phyloP scores from a whole-genome alignment of 2,329 filamentous ascomycete species.

The Talaromyces marneffei region DNA sequence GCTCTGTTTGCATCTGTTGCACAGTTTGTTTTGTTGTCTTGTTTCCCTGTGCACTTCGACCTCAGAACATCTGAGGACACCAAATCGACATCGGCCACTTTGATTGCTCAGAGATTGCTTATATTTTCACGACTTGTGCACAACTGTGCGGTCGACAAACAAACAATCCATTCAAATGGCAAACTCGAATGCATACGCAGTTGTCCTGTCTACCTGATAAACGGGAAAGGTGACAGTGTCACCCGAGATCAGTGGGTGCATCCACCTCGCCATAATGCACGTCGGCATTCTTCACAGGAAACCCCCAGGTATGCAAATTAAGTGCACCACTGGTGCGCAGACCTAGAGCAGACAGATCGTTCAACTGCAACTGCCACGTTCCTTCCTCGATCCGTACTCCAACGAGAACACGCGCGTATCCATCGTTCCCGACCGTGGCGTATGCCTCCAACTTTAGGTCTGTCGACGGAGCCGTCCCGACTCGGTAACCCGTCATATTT shows the following conservation, averaged over 20 bases:
- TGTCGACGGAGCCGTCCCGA: slow-evolving; percentile 30
- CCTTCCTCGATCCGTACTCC: slow-evolving; percentile 29
- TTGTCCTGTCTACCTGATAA: slow-evolving; percentile 32
- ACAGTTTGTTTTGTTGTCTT: no score
- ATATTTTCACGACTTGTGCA: neutral
- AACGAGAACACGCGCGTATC: slow-evolving; percentile 31
- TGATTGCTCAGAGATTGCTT: neutral
- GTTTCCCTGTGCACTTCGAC: no score
- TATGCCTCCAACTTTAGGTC: slow-evolving; percentile 38
- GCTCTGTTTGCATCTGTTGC: neutral
- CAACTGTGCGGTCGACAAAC: neutral
- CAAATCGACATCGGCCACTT: neutral
- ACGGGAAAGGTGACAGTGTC: slow-evolving; percentile 35
- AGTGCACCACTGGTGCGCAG: slow-evolving; percentile 28
- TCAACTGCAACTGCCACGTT: slow-evolving; percentile 32
- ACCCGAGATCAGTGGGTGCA: slow-evolving; percentile 27
- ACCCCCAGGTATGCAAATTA: slow-evolving; percentile 28
- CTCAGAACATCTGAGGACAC: neutral
- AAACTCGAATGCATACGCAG: slow-evolving; percentile 41
- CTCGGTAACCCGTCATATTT: slow-evolving; percentile 41
- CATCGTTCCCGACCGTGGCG: slow-evolving; percentile 28
- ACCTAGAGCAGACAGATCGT: slow-evolving; percentile 29
- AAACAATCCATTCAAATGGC: neutral
- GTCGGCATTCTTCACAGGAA: slow-evolving; percentile 14
- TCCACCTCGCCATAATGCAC: slow-evolving; percentile 26